Evolutionary conservation across 2,329 filamentous ascomycete genomes (phyloP), one percentile per base, ranked within the genome.

Genomic region (Pezicula neosporulosa): DNA sequence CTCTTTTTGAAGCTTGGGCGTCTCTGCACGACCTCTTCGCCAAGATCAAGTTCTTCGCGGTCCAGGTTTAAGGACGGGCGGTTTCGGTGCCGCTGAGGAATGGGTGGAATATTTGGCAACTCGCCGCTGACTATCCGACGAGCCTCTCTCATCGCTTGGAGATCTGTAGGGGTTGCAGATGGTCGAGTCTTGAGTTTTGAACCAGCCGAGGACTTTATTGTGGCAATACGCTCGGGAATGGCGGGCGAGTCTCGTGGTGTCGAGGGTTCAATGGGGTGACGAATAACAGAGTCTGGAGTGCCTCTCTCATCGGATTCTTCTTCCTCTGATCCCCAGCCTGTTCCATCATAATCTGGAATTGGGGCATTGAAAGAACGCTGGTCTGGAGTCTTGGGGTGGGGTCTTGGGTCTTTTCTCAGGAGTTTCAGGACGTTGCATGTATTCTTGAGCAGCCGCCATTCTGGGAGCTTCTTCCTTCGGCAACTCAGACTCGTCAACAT

Each of bases 221-320:
- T 97, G 4, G 93, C 90, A 44, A 90, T 74, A 44, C 85, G 82
- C 61, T 96, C 91, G 1, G 93, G 91, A 52, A 97, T 83, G 35
- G 77, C 77, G 2, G 84, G 83, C 0, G 83, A 81, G 6, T 67
- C 66, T 15, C 61, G 56, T 30, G 63, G 47, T 45, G 66, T 60
- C 16, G 61, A 59, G 38, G 59, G 57, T 9, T 61, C 60, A 44
- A 89, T 68, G 2, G 85, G 83, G 63, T 92, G 89, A 55, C 89
- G 88, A 57, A 97, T 93, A 19, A 97, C 92, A 6, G 93, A 97
- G 46, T 91, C 89, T 13, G 93, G 92, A 7, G 90, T 95, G 33
- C 83, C 81, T 9, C 83, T 83, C 56, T 87, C 85, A 1, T 81
- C 72, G 1, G 79, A 76, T 49, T 73, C 77, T 44, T 80, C 77